Evolutionary conservation across 129 eudicot species (phyloP).

Genomic region (Silybum marianum): DNA sequence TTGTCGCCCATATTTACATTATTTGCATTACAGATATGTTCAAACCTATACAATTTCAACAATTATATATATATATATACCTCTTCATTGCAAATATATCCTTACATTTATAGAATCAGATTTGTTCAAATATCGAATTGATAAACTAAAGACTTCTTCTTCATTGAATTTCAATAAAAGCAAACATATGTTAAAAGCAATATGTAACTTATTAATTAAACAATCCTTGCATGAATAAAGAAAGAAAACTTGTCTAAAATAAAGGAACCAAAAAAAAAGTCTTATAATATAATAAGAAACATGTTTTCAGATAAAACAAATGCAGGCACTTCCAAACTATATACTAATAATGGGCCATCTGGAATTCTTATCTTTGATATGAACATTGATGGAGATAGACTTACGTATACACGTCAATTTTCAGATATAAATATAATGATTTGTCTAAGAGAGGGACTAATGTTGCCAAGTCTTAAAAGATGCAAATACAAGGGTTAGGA

Average conservation of each 20-base stretch:
- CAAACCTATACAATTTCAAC: background rate
- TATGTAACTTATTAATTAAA: background rate
- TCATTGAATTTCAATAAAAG: background rate
- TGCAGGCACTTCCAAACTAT: conserved; percentile 7
- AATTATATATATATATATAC: too few species aligned
- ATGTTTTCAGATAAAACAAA: conserved; percentile 32
- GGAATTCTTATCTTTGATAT: conserved; percentile 11
- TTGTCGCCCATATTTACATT: background rate
- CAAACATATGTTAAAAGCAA: conserved; percentile 2
- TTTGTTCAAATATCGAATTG: background rate
- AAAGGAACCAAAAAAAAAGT: conserved; percentile 16
- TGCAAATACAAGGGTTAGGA: too few species aligned
- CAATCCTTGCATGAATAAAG: conserved; percentile 14
- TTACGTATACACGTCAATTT: background rate
- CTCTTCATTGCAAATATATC: too few species aligned
- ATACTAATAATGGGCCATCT: background rate
- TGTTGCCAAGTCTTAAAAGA: background rate
- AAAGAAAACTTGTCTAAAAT: conserved; percentile 15
- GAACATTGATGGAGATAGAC: conserved; percentile 5
- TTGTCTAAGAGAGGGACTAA: background rate
- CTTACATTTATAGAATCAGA: too few species aligned
- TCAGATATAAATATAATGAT: too few species aligned
- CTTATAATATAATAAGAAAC: conserved; percentile 19
- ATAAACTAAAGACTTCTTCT: background rate
- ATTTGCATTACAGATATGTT: background rate